Evolutionary conservation across 768 basidiomycete species (phyloP), one percentile per base, ranked within the genome.

Genomic region (Scleroderma citrinum): DNA sequence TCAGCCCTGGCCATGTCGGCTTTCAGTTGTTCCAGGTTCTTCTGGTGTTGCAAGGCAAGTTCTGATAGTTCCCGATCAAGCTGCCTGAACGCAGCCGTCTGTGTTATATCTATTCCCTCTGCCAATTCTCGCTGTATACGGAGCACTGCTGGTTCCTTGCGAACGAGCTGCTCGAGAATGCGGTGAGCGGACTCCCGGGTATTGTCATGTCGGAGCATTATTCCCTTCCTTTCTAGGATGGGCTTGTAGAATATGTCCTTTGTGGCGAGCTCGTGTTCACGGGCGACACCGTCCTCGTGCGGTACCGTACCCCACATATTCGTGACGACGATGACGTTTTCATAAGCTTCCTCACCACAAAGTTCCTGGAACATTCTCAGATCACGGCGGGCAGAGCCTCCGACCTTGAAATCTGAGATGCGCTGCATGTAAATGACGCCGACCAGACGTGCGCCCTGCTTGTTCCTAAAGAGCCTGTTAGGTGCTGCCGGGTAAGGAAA

Each of bases 61-160:
- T 73, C 73, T 45, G 69, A 67, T 10, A 80, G 64, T 47, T 80
- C 79, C 32, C 67, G 67, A 46, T 72, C 71, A 6, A 83, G 67
- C 53, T 80, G 80, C 34, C 57, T 69, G 8, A 73, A 79, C 5
- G 81, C 82, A 1, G 68, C 67, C 0, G 82, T 81, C 52, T 82
- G 67, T n/a, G 72, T 66, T 32, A 82, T 72, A 26, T 74, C 69
- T 35, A 73, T 66, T 7, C 71, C 65, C 44, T 74, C 68, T 29
- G 73, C 73, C 13, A 82, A 65, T 52, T 84, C 81, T 7, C 67
- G 61, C 56, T 82, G 82, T 34, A 83, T 80, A 24, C 69, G 73
- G 7, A 83, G 67, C 0, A 73, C 64, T 2, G 70, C 52, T 0
- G 79, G 72, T 4, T 61, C 58, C 30, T 71, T 74, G 37, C 61